phyloP scores from a whole-genome alignment of 2,329 filamentous ascomycete species.

The Beauveria sp. region DNA sequence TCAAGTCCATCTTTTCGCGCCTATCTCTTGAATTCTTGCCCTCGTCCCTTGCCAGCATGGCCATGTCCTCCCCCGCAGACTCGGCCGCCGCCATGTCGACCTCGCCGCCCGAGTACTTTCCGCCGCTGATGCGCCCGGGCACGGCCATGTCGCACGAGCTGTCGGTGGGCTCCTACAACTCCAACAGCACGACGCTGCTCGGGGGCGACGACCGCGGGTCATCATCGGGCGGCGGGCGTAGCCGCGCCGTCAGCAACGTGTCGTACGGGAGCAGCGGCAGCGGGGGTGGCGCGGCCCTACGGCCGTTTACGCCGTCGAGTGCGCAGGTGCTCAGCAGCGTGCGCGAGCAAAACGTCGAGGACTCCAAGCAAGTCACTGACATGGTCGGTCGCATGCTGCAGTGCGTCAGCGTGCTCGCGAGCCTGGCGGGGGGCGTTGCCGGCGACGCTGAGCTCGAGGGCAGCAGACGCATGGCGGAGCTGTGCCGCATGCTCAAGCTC shows the following conservation, averaged over 20 bases:
- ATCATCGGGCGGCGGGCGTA: constrained; percentile 52
- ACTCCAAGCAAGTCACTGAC: constrained; percentile 77
- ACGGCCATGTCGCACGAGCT: constrained; percentile 71
- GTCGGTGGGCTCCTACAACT: constrained; percentile 69
- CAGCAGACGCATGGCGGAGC: constrained; percentile 71
- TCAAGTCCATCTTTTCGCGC: constrained; percentile 85
- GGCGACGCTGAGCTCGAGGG: constrained; percentile 57
- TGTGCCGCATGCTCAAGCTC: constrained; percentile 83
- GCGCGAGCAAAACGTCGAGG: constrained; percentile 54
- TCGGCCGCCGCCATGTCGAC: constrained; percentile 43
- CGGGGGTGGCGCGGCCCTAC: constrained; percentile 28
- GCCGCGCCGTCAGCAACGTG: constrained; percentile 81
- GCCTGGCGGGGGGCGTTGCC: constrained; percentile 54
- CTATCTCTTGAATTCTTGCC: constrained; percentile 73
- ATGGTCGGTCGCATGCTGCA: constrained; percentile 94
- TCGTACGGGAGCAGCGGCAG: constrained; percentile 51
- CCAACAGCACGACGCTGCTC: constrained; percentile 71
- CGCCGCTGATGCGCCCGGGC: constrained; percentile 50
- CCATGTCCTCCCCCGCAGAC: constrained; percentile 44
- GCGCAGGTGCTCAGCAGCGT: constrained; percentile 32
- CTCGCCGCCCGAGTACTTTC: constrained; percentile 42
- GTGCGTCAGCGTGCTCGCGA: constrained; percentile 84
- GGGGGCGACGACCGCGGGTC: constrained; percentile 41
- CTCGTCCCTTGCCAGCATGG: constrained; percentile 42
- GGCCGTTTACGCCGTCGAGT: constrained; percentile 44